Evolutionary conservation across 768 basidiomycete genomes (phyloP), one percentile per base, ranked within the genome.

Genomic region (Panus rudis): DNA sequence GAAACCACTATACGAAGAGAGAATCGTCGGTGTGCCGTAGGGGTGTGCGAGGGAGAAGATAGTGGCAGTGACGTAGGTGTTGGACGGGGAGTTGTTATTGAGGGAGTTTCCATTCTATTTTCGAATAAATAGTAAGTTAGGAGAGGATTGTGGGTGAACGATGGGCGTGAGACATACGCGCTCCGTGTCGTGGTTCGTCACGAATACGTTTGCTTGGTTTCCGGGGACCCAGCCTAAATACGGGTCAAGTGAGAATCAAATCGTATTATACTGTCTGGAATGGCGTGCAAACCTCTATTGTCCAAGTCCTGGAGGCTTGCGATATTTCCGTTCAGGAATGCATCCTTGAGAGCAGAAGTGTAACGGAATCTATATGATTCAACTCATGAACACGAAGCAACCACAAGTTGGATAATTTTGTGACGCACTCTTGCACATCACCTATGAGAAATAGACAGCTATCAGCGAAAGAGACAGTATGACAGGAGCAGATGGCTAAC

Each of bases 161-260:
- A 21, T 11, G n/a, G n/a, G n/a, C n/a, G 26, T 24, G 19, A 19
- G 5, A 50, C 65, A 39, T 43, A 66, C 67, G 28, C 82, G 62
- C 56, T 84, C 83, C 1, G 81, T 84, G 49, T 84, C 83, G 44
- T 84, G 82, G 51, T 84, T 81, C 0, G 75, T 64, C 4, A 84
- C 79, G 46, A 84, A 84, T 6, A 78, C 72, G 49, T 84, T 84
- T 0, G 81, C 81, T 13, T 53, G 50, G 0, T 56, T 62, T 2
- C 79, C 68, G 0, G 72, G 32, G 2, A 82, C 64, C 81, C 80
- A 85, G 2, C 78, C 79, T 80, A 41, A 14, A 26, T 23, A 30
- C 28, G 7, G 33, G 21, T 35, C 10, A 8, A 35, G 16, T 35
- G 4, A 3, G 20, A 16, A 38, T 3, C 19, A 21, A 11, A 37